A percentile compares a stretch with the other conserved stretches of the same genome.
These are phyloP conservation scores for Stenogyne calaminthoides DNA, from an alignment of 305 asterid genomes.

Conservation along the genomic window DNA sequence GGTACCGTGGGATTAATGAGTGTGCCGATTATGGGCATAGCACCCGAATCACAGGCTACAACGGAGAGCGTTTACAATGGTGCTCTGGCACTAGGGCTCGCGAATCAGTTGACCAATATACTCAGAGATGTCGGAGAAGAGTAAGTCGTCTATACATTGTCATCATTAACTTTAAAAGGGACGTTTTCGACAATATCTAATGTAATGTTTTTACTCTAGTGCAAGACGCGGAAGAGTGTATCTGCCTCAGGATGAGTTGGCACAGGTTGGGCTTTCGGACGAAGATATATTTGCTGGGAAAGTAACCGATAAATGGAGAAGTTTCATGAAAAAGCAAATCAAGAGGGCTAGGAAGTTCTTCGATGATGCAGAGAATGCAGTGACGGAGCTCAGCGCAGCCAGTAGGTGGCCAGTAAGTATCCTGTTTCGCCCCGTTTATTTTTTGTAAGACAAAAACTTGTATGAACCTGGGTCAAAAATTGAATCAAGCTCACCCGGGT, in stretches of 20 bases:
- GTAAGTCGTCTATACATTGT: slow-evolving; percentile 52
- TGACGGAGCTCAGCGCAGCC: slow-evolving; percentile 83
- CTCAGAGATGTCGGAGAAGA: slow-evolving; percentile 98
- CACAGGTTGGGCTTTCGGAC: slow-evolving; percentile 83
- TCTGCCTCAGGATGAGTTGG: slow-evolving; percentile 93
- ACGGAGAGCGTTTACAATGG: slow-evolving; percentile 89
- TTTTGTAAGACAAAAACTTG: too few species aligned
- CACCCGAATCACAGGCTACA: slow-evolving; percentile 86
- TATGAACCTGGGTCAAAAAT: too few species aligned
- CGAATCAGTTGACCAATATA: slow-evolving; percentile 92
- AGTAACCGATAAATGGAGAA: slow-evolving; percentile 93
- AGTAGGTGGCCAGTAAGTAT: slow-evolving; percentile 96
- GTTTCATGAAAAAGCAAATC: slow-evolving; percentile 90
- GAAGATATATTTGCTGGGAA: slow-evolving; percentile 85
- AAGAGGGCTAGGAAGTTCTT: slow-evolving; percentile 88
- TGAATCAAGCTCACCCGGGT: too few species aligned
- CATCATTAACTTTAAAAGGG: neutral
- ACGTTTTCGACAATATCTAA: neutral
- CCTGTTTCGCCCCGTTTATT: too few species aligned
- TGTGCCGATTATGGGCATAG: slow-evolving; percentile 95
- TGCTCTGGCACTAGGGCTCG: slow-evolving; percentile 83
- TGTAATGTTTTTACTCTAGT: slow-evolving; percentile 41
- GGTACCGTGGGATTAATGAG: slow-evolving; percentile 99
- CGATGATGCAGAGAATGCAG: slow-evolving; percentile 84
- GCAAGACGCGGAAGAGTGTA: slow-evolving; percentile 92